Percentiles rank a stretch among this genome's conserved stretches.
phyloP scores from a whole-genome alignment of 169 alveolate genomes.

The Plasmodium coatneyi region DNA sequence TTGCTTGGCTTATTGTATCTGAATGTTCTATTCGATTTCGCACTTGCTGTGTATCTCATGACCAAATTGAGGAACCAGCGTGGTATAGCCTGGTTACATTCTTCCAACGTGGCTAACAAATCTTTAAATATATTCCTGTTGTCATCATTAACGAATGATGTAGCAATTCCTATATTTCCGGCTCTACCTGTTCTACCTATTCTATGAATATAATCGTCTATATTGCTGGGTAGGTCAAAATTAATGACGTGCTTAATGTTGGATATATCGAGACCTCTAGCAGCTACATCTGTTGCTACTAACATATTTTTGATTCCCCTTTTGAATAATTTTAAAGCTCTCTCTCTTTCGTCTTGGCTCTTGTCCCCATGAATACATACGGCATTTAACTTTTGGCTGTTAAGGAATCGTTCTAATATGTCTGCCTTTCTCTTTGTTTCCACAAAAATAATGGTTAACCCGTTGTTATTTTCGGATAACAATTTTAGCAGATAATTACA shows the following conservation, averaged over 20 bases:
- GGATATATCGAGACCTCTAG: conserved; percentile 98
- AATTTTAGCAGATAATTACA: conserved; percentile 85
- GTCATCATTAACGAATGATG: conserved; percentile 93
- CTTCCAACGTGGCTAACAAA: conserved; percentile 84
- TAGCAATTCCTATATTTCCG: conserved; percentile 98
- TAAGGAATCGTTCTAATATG: conserved; percentile 87
- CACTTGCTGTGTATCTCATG: conserved; percentile 72
- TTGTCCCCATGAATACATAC: conserved; percentile 96
- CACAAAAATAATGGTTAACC: conserved; percentile 87
- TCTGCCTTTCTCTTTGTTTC: conserved; percentile 93
- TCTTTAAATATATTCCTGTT: conserved; percentile 91
- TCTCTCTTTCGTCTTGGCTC: conserved; percentile 94
- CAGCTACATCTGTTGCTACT: conserved; percentile 99
- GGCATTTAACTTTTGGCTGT: conserved; percentile 88
- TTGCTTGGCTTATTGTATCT: conserved; percentile 18
- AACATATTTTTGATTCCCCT: conserved; percentile 93
- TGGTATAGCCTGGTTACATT: conserved; percentile 84
- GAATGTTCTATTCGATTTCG: conserved; percentile 48
- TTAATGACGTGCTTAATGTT: conserved; percentile 95
- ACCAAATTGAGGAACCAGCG: conserved; percentile 84
- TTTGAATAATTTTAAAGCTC: conserved; percentile 92
- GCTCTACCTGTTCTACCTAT: conserved; percentile 99
- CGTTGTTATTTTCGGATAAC: conserved; percentile 85
- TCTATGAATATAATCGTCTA: conserved; percentile 95
- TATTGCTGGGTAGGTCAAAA: conserved; percentile 95